A percentile compares a stretch with the other conserved stretches of the same genome.
Conservation (phyloP, 805 yeast species). For the Pichia rugopelliculosa region DNA sequence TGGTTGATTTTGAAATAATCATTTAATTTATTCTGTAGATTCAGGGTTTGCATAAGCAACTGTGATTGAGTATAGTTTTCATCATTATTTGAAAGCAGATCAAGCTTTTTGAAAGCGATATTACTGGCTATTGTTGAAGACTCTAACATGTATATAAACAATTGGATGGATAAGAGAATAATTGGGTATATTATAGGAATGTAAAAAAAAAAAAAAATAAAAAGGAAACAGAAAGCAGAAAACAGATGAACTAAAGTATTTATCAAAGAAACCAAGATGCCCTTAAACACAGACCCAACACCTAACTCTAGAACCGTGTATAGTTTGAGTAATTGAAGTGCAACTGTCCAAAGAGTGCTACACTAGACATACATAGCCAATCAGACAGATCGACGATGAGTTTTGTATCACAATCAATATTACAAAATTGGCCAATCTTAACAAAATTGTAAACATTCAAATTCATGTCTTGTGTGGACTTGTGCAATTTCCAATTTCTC, state of each 20-base stretch:
- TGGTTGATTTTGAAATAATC: neutral
- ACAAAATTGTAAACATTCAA: too few relatives aligned
- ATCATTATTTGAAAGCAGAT: neutral
- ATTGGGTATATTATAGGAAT: neutral
- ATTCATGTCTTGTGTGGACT: too few relatives aligned
- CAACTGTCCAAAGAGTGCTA: neutral
- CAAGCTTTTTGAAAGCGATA: neutral
- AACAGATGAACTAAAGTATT: neutral
- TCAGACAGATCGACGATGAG: neutral
- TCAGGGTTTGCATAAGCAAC: neutral
- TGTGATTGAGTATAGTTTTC: neutral
- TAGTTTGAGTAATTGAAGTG: neutral
- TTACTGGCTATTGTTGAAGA: neutral
- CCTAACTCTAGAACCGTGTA: neutral
- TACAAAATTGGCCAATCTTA: neutral
- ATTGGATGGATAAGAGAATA: neutral
- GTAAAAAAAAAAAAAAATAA: too few relatives aligned
- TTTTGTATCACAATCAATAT: too few relatives aligned
- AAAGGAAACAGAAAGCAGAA: neutral
- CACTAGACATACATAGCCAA: neutral
- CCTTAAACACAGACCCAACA: neutral
- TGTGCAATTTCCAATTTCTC: neutral
- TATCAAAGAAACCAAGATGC: too few relatives aligned
- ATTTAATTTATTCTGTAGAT: neutral
- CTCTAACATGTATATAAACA: neutral